phyloP scores from a whole-genome alignment of 108 stramenopile species.

The Discostella pseudostelligera region DNA sequence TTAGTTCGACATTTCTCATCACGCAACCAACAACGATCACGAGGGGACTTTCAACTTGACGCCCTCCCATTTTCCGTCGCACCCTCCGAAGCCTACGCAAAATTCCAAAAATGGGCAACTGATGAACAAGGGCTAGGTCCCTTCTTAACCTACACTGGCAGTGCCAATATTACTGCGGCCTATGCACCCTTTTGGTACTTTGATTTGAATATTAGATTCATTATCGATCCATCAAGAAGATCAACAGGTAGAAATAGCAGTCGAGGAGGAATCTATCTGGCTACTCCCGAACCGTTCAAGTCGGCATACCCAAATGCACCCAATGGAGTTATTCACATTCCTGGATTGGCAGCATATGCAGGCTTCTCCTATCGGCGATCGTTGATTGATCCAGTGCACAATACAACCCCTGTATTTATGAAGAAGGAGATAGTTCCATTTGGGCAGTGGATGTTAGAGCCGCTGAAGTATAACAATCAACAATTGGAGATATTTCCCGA shows the following conservation, averaged over 20 bases:
- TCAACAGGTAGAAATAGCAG: conserved; percentile 1
- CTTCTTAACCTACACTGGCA: conserved; percentile 40
- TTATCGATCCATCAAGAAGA: neutral
- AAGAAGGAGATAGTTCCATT: conserved; percentile 66
- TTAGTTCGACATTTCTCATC: conserved; percentile 19
- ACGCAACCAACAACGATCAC: conserved; percentile 11
- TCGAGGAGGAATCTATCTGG: conserved; percentile 23
- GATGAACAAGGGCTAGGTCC: conserved; percentile 72
- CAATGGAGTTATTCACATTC: conserved; percentile 56
- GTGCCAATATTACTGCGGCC: conserved; percentile 52
- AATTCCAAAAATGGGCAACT: conserved; percentile 71
- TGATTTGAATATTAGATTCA: conserved; percentile 75
- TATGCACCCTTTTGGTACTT: conserved; percentile 80
- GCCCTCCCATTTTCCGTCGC: conserved; percentile 57
- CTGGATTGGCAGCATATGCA: conserved; percentile 74
- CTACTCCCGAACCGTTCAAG: conserved; percentile 57
- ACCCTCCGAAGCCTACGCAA: conserved; percentile 40
- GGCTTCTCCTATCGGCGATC: conserved; percentile 75
- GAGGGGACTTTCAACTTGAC: conserved; percentile 51
- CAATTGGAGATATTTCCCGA: conserved; percentile 65
- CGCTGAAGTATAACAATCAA: conserved; percentile 40
- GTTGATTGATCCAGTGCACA: conserved; percentile 76
- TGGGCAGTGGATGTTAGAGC: conserved; percentile 72
- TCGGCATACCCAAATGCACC: conserved; percentile 41
- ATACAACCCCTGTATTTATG: conserved; percentile 75